Percentiles rank a stretch among this genome's conserved stretches.
Evolutionary conservation across 1,139 yeast species (phyloP).

Genomic region (Suhomyces yuchorum): DNA sequence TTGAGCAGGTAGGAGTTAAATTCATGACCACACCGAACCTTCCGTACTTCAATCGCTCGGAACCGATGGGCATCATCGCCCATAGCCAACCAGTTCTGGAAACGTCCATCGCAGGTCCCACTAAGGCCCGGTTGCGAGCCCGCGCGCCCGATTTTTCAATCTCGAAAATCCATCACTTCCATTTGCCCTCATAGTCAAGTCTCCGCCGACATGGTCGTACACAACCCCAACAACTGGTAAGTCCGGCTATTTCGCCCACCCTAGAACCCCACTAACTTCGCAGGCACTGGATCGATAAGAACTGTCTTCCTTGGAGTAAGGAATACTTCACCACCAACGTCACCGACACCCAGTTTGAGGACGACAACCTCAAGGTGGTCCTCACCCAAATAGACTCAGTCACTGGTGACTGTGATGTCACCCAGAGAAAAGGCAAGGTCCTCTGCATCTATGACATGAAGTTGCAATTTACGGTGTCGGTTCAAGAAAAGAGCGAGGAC

Average conservation of each 20-base stretch:
- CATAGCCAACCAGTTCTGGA: background rate
- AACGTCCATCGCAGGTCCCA: background rate
- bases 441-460: conserved; percentile 71
- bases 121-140: conserved; percentile 1
- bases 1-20: too few species aligned
- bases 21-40: background rate
- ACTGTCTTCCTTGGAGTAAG: conserved; percentile 77
- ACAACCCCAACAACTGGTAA: conserved; percentile 82
- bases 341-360: conserved; percentile 34
- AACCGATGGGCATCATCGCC: background rate
- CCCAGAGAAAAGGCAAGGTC: conserved; percentile 80
- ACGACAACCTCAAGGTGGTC: conserved; percentile 36
- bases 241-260: conserved; percentile 23
- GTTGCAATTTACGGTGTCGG: conserved; percentile 49
- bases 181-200: background rate
- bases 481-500: conserved; percentile 26
- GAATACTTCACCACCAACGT: conserved; percentile 54
- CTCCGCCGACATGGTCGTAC: conserved; percentile 58
- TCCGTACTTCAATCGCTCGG: background rate
- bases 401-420: conserved; percentile 76
- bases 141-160: conserved; percentile 3
- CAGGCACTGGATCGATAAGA: conserved; percentile 84
- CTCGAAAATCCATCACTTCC: conserved; percentile 2
- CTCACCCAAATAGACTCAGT: conserved; percentile 48
- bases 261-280: conserved; percentile 22